Percentiles rank a stretch among this genome's conserved stretches.
Conservation (phyloP, 2,329 filamentous ascomycete species). For the Neocucurbitaria cava region DNA sequence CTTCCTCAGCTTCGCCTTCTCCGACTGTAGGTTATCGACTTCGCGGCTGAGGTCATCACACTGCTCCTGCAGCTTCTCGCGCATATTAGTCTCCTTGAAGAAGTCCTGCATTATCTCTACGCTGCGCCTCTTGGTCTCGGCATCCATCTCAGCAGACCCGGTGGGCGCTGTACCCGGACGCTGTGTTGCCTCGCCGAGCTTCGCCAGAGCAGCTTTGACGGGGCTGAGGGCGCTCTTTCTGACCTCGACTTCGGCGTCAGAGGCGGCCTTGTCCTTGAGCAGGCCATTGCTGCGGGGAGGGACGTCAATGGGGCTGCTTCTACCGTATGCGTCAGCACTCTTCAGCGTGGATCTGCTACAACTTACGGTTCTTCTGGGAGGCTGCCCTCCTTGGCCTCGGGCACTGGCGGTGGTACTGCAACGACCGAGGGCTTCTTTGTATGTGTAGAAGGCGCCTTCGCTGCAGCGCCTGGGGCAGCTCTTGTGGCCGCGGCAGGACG, state of each 20-base stretch:
- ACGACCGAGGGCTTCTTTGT: constrained; percentile 40
- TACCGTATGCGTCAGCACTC: constrained; percentile 4
- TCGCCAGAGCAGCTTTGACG: constrained; percentile 39
- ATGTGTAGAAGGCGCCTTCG: constrained; percentile 31
- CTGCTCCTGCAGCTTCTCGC: constrained; percentile 46
- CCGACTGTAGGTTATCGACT: constrained; percentile 40
- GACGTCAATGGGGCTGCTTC: constrained; percentile 29
- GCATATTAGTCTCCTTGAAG: constrained; percentile 47
- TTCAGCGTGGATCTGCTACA: background rate
- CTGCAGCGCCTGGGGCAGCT: constrained; percentile 24
- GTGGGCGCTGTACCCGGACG: constrained; percentile 45
- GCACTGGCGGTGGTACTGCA: constrained; percentile 17
- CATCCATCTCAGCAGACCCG: constrained; percentile 37
- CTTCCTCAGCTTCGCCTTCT: constrained; percentile 40
- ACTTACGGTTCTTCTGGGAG: constrained; percentile 13
- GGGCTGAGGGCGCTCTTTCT: constrained; percentile 34
- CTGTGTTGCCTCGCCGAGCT: constrained; percentile 34
- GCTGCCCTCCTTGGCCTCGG: constrained; percentile 13
- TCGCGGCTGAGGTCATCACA: constrained; percentile 42
- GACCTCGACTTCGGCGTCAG: constrained; percentile 45
- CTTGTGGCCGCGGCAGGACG: constrained; percentile 32
- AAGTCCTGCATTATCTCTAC: constrained; percentile 49
- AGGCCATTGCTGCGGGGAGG: constrained; percentile 30
- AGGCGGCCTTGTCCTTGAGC: constrained; percentile 44
- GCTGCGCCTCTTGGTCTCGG: constrained; percentile 42